phyloP scores from a whole-genome alignment of 192 early-diverging fungal species.

The Spinellus fusiger region DNA sequence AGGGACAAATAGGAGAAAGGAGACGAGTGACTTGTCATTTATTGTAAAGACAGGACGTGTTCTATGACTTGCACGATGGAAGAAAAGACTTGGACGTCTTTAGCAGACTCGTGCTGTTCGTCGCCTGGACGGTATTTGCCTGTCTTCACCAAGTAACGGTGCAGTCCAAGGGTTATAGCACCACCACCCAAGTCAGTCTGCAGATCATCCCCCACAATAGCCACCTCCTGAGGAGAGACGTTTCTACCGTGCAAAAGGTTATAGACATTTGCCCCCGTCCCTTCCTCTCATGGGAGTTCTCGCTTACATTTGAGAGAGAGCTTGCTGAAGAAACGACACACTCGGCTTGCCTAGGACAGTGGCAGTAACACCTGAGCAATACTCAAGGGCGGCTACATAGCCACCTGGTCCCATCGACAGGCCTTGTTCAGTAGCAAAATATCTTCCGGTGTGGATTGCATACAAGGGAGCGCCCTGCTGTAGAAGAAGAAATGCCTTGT shows the following conservation, averaged over 20 bases:
- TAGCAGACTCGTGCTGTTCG: conserved; percentile 50
- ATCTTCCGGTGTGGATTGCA: conserved; percentile 81
- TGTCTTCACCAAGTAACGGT: conserved; percentile 61
- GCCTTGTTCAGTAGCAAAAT: conserved; percentile 58
- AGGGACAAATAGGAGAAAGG: too few relatives aligned
- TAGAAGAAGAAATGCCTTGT: conserved; percentile 71
- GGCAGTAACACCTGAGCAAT: conserved; percentile 58
- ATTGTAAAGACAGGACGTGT: conserved; percentile 36
- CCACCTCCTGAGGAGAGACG: conserved; percentile 46
- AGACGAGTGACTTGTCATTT: too few relatives aligned
- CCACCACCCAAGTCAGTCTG: conserved; percentile 75
- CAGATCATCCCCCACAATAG: conserved; percentile 89
- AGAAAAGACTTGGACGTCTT: conserved; percentile 41
- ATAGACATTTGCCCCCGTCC: background rate
- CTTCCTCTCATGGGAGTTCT: background rate
- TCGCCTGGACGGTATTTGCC: conserved; percentile 80
- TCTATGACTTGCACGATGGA: conserved; percentile 67
- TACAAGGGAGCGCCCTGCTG: conserved; percentile 55
- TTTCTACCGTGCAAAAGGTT: background rate
- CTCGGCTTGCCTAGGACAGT: conserved; percentile 80
- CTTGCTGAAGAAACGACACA: conserved; percentile 69
- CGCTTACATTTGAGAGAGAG: conserved; percentile 60
- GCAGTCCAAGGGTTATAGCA: conserved; percentile 68
- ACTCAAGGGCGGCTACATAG: conserved; percentile 79
- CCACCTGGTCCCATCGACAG: conserved; percentile 84